Evolutionary conservation across 306 rosid genomes (phyloP).

Genomic region (Sophora flavescens): DNA sequence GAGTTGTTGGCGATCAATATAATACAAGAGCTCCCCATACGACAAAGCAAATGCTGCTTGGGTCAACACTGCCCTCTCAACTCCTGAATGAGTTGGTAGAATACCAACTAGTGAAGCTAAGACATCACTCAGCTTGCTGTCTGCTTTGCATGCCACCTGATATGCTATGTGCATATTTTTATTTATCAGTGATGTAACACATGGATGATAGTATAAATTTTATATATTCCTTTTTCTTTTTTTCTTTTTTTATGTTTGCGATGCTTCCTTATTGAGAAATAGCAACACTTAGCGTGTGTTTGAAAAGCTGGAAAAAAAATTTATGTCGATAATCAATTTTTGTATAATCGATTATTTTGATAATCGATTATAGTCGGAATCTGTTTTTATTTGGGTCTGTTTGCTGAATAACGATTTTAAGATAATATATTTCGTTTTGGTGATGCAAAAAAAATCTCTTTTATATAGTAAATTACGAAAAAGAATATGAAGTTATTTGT

Average conservation of each 20-base stretch:
- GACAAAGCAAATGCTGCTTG: neutral
- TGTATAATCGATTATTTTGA: too few species aligned
- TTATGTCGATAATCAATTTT: too few species aligned
- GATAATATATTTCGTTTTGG: too few species aligned
- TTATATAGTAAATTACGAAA: too few species aligned
- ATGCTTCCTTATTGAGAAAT: neutral
- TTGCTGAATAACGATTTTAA: too few species aligned
- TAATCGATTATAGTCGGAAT: too few species aligned
- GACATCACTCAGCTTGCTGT: neutral
- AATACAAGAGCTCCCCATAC: neutral
- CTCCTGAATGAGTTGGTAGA: neutral
- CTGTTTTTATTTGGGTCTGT: too few species aligned
- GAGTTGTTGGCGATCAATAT: neutral
- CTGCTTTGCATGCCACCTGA: constrained; percentile 1
- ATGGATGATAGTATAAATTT: neutral
- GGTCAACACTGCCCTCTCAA: constrained; percentile 3
- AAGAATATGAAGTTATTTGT: too few species aligned
- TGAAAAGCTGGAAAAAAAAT: too few species aligned
- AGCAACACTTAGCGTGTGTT: neutral
- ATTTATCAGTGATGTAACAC: neutral
- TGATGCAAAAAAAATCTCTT: too few species aligned
- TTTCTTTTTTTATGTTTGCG: too few species aligned
- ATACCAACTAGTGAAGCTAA: neutral
- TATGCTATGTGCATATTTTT: neutral
- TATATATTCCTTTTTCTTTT: too few species aligned